Conservation (phyloP, 1,284 basidiomycete genomes). For the Sporisorium reilianum region DNA sequence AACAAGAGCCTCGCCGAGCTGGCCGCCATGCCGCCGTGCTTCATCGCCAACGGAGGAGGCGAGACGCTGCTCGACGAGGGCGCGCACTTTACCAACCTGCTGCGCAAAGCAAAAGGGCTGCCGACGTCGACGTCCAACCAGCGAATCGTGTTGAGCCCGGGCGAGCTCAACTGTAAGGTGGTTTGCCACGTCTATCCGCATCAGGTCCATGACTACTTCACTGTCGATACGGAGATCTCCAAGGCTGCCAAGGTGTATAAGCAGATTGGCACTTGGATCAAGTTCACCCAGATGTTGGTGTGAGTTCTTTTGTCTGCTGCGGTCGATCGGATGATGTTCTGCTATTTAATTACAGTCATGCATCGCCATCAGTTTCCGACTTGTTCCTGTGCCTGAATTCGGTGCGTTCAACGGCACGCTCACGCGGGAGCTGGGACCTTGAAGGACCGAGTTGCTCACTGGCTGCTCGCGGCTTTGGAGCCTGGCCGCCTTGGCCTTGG, state of each 20-base stretch:
- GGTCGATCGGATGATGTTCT: background rate
- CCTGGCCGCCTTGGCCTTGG: no score
- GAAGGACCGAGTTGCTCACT: no score
- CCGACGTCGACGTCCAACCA: constrained; percentile 44
- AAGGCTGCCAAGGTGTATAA: constrained; percentile 39
- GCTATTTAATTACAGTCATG: no score
- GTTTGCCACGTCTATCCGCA: constrained; percentile 30
- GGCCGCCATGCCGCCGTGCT: constrained; percentile 39
- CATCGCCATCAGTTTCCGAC: no score
- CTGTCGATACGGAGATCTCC: constrained; percentile 49
- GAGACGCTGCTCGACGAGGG: constrained; percentile 53
- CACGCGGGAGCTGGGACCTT: no score
- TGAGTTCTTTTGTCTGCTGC: constrained; percentile 3
- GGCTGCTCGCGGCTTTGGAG: no score
- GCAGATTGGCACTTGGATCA: constrained; percentile 55
- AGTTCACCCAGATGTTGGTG: constrained; percentile 37
- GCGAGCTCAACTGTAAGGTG: constrained; percentile 45
- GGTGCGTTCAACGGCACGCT: no score
- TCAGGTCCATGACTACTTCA: constrained; percentile 55
- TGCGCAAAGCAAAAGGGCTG: constrained; percentile 53
- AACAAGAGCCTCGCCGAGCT: constrained; percentile 40
- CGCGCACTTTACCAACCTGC: constrained; percentile 41
- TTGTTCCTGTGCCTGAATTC: no score
- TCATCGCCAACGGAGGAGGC: constrained; percentile 47
- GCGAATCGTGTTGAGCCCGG: constrained; percentile 36